Evolutionary conservation across 257 asterid genomes (phyloP).

Genomic region (Jacaranda copaia): DNA sequence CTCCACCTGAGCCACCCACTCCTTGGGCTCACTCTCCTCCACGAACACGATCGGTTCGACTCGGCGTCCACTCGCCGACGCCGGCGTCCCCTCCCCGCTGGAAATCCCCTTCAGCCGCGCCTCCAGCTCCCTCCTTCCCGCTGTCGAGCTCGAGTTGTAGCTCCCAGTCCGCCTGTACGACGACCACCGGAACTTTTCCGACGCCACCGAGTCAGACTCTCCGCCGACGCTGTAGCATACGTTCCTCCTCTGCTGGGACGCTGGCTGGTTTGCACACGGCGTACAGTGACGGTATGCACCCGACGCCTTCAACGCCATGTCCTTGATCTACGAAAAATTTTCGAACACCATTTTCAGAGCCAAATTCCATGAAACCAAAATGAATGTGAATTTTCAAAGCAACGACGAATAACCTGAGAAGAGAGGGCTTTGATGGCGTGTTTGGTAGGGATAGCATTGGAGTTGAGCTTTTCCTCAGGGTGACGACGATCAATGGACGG

Average conservation of each 20-base stretch:
- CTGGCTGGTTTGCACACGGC: slow-evolving; percentile 71
- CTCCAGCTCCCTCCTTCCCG: slow-evolving; percentile 91
- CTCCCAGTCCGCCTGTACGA: slow-evolving; percentile 89
- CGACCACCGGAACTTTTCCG: slow-evolving; percentile 84
- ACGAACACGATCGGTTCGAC: slow-evolving; percentile 82
- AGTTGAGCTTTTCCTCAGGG: slow-evolving; percentile 41
- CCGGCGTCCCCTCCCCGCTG: slow-evolving; percentile 91
- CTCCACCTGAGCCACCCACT: slow-evolving; percentile 99
- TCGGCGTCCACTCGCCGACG: slow-evolving; percentile 94
- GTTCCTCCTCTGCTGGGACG: slow-evolving; percentile 41
- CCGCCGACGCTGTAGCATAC: slow-evolving; percentile 46
- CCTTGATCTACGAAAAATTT: slow-evolving; percentile 66
- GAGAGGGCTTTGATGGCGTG: slow-evolving; percentile 70
- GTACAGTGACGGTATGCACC: slow-evolving; percentile 89
- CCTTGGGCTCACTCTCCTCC: slow-evolving; percentile 93
- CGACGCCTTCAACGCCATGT: slow-evolving; percentile 95
- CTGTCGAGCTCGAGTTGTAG: slow-evolving; percentile 66
- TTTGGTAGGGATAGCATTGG: slow-evolving; percentile 56
- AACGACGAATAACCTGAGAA: slow-evolving; percentile 63
- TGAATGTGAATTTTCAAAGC: background rate
- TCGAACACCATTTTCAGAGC: background rate
- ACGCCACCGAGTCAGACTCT: slow-evolving; percentile 59
- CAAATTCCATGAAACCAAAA: background rate
- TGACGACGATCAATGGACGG: slow-evolving; percentile 47
- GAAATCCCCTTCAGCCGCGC: slow-evolving; percentile 91